Evolutionary conservation across 1,284 basidiomycete genomes (phyloP).

Genomic region (Ustilago crameri): DNA sequence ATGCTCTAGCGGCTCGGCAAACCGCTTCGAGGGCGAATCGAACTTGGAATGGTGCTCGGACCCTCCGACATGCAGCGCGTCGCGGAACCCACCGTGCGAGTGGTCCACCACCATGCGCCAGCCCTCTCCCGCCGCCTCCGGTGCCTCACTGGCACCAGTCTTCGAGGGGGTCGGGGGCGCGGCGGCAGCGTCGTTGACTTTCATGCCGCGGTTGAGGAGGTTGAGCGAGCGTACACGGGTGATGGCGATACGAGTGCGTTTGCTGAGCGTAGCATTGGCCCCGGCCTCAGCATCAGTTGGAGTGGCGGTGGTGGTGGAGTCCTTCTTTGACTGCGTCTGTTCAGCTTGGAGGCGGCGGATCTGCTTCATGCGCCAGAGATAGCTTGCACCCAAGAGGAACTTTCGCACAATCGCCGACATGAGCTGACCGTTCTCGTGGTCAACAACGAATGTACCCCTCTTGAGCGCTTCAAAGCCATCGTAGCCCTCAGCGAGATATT

Average conservation of each 20-base stretch:
- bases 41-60: constrained; percentile 58
- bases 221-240: constrained; percentile 31
- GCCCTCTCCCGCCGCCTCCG: constrained; percentile 2
- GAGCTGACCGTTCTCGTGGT: constrained; percentile 84
- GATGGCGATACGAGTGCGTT: constrained; percentile 30
- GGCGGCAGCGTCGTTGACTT: constrained; percentile 6
- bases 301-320: background rate
- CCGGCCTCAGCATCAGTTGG: background rate
- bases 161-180: constrained; percentile 25
- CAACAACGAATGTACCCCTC: constrained; percentile 78
- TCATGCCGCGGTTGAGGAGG: constrained; percentile 28
- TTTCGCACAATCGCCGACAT: constrained; percentile 84
- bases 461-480: constrained; percentile 83
- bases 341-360: constrained; percentile 30
- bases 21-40: constrained; percentile 45
- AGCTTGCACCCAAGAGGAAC: constrained; percentile 77
- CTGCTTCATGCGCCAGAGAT: constrained; percentile 58
- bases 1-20: constrained; percentile 25
- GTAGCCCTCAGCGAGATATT: constrained; percentile 77
- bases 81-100: constrained; percentile 49
- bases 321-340: background rate
- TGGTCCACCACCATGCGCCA: constrained; percentile 56
- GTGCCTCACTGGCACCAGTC: background rate
- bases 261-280: constrained; percentile 18
- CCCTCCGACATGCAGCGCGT: constrained; percentile 54